Evolutionary conservation across 352 stramenopile species (phyloP).

Genomic region (Lagenidium sp.): DNA sequence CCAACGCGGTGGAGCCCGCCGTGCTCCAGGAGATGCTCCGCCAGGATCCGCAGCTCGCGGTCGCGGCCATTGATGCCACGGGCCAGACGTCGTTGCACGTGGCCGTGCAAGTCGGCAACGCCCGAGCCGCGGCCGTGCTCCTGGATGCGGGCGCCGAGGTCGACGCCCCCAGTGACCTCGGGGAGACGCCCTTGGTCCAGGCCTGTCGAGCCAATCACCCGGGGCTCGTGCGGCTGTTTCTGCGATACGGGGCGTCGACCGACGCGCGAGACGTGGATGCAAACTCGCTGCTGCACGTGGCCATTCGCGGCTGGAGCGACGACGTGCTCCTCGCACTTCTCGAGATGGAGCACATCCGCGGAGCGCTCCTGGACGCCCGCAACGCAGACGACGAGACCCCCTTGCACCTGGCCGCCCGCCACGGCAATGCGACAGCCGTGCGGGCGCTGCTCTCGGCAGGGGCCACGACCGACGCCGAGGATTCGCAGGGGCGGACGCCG

Average conservation of each 20-base stretch:
- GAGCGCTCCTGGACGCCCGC: conserved; percentile 68
- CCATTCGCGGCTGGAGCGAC: conserved; percentile 71
- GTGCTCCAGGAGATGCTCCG: conserved; percentile 29
- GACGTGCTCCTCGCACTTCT: conserved; percentile 73
- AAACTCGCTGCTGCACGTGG: conserved; percentile 83
- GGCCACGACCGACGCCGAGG: conserved; percentile 31
- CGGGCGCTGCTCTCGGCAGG: conserved; percentile 28
- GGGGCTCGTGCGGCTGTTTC: conserved; percentile 31
- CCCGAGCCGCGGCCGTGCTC: conserved; percentile 22
- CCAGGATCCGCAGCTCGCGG: conserved; percentile 2
- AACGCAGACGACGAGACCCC: conserved; percentile 87
- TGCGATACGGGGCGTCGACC: conserved; percentile 45
- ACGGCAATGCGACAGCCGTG: conserved; percentile 31
- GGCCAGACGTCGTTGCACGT: conserved; percentile 39
- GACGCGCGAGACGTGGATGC: conserved; percentile 68
- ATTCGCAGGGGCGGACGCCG: conserved; percentile 46
- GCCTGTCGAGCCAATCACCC: conserved; percentile 32
- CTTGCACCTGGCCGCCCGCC: conserved; percentile 76
- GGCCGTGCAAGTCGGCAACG: conserved; percentile 38
- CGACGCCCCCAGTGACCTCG: conserved; percentile 4
- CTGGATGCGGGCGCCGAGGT: conserved; percentile 42
- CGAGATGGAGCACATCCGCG: conserved; percentile 30
- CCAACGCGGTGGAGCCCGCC: no score
- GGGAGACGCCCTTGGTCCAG: conserved; percentile 30
- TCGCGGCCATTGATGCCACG: conserved; percentile 20